Percentiles rank a stretch among this genome's conserved stretches.
Evolutionary conservation across 2,329 filamentous ascomycete genomes (phyloP).

Genomic region (Nemania serpens): DNA sequence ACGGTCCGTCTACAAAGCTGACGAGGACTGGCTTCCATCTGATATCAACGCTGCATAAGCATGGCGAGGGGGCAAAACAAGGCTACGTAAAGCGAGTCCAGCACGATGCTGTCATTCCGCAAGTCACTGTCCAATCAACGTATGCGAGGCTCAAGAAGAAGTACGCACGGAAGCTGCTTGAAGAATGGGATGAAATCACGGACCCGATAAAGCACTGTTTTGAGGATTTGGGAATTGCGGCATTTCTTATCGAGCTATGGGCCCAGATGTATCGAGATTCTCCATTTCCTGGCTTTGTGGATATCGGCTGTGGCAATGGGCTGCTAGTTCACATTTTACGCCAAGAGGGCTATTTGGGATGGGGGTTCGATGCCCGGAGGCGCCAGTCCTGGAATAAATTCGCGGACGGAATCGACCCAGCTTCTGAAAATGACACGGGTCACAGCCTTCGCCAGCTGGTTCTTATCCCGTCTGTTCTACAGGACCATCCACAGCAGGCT

Average conservation of each 20-base stretch:
- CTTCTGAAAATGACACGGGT: slow-evolving; percentile 32
- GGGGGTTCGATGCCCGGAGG: slow-evolving; percentile 87
- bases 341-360: slow-evolving; percentile 80
- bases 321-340: slow-evolving; percentile 83
- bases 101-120: slow-evolving; percentile 80
- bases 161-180: slow-evolving; percentile 73
- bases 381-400: slow-evolving; percentile 87
- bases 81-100: slow-evolving; percentile 82
- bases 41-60: slow-evolving; percentile 71
- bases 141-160: slow-evolving; percentile 79
- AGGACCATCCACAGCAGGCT: slow-evolving; percentile 14
- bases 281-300: slow-evolving; percentile 85
- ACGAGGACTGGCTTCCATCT: slow-evolving; percentile 71
- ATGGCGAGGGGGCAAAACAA: slow-evolving; percentile 65
- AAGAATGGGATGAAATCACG: slow-evolving; percentile 83
- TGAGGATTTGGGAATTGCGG: slow-evolving; percentile 88
- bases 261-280: slow-evolving; percentile 70
- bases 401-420: slow-evolving; percentile 25
- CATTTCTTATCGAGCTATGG: slow-evolving; percentile 94
- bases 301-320: slow-evolving; percentile 95
- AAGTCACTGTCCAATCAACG: slow-evolving; percentile 77
- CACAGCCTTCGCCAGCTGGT: slow-evolving; percentile 50
- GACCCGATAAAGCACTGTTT: slow-evolving; percentile 93
- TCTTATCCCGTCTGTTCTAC: slow-evolving; percentile 53
- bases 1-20: slow-evolving; percentile 52